Conservation (phyloP, 306 rosid species). For the Pyrus betulifolia region DNA sequence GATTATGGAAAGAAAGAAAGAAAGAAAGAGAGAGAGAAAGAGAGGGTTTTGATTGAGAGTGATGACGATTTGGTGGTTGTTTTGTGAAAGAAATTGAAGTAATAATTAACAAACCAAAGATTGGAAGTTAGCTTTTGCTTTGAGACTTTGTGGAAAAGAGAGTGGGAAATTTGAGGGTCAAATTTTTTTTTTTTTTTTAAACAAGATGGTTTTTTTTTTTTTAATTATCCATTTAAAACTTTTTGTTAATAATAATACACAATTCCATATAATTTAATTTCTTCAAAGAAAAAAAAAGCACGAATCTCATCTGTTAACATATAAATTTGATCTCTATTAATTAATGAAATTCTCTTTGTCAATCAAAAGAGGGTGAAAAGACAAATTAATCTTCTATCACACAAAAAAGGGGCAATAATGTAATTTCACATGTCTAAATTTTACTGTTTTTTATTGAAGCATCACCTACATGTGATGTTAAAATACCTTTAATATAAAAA, state of each 20-base stretch:
- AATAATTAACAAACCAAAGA: constrained; percentile 33
- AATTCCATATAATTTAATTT: too few relatives aligned
- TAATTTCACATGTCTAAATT: too few relatives aligned
- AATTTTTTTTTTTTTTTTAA: background rate
- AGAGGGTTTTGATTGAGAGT: constrained; percentile 2
- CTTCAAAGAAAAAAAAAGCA: too few relatives aligned
- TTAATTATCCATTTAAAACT: too few relatives aligned
- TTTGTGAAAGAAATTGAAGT: constrained; percentile 25
- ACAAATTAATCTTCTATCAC: too few relatives aligned
- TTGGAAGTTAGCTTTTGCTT: constrained; percentile 57
- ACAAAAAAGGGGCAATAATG: too few relatives aligned
- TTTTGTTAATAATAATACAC: background rate
- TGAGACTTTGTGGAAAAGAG: background rate
- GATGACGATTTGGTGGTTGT: constrained; percentile 45
- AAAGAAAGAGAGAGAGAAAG: background rate
- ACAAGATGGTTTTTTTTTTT: background rate
- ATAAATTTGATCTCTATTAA: too few relatives aligned
- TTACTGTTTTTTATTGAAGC: too few relatives aligned
- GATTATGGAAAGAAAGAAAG: constrained; percentile 11
- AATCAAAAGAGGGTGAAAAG: too few relatives aligned
- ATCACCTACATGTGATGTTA: too few relatives aligned
- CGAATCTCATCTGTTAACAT: background rate
- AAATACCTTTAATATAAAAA: too few relatives aligned
- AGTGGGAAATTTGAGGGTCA: constrained; percentile 1
- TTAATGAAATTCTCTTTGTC: too few relatives aligned